phyloP scores from a whole-genome alignment of 805 yeast species.

The Zygotorulaspora florentina region DNA sequence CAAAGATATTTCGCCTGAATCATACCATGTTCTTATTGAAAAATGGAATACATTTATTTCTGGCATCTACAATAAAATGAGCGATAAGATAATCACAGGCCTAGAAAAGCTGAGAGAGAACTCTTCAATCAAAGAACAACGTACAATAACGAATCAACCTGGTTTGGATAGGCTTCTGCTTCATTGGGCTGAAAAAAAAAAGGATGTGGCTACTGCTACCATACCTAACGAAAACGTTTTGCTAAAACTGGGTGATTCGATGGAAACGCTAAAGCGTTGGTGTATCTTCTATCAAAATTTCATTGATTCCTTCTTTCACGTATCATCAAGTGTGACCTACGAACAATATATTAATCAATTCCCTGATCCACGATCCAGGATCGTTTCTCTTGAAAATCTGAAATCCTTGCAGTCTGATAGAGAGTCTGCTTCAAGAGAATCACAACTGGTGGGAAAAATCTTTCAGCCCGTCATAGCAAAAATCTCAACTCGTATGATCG shows the following conservation, averaged over 20 bases:
- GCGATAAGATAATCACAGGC: slow-evolving; percentile 12
- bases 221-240: slow-evolving; percentile 5
- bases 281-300: slow-evolving; percentile 47
- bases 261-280: slow-evolving; percentile 24
- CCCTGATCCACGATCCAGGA: slow-evolving; percentile 22
- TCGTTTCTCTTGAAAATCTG: slow-evolving; percentile 31
- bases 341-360: slow-evolving; percentile 39
- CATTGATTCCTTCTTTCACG: slow-evolving; percentile 42
- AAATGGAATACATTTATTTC: slow-evolving; percentile 39
- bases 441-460: slow-evolving; percentile 42
- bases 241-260: slow-evolving; percentile 10
- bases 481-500: slow-evolving; percentile 29
- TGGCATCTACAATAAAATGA: slow-evolving; percentile 34
- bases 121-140: slow-evolving; percentile 1
- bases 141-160: slow-evolving; percentile 4
- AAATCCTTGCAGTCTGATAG: slow-evolving; percentile 44
- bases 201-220: slow-evolving; percentile 9
- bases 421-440: slow-evolving; percentile 41
- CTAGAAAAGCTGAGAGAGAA: not conserved
- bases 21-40: slow-evolving; percentile 42
- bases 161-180: slow-evolving; percentile 5
- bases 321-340: slow-evolving; percentile 42
- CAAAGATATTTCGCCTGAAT: slow-evolving; percentile 49
- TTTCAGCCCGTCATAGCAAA: slow-evolving; percentile 37
- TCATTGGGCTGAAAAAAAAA: not conserved